Percentiles rank a stretch among this genome's conserved stretches.
Conservation (phyloP, 164 flowering plant genomes). For the Vitis labrusca region DNA sequence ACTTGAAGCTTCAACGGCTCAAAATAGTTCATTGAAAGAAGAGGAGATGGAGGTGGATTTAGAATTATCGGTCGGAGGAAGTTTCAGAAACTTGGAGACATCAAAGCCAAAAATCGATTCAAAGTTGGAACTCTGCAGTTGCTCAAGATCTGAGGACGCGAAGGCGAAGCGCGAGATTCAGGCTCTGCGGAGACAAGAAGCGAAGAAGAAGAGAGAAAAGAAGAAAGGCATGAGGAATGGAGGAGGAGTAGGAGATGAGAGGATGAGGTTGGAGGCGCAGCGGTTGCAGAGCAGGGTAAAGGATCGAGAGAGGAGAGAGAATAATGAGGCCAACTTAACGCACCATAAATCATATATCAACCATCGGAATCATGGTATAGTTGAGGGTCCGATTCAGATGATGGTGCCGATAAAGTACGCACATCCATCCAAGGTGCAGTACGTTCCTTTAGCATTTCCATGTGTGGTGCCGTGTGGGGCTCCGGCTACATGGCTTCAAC, state of each 20-base stretch:
- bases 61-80: slow-evolving; percentile 50
- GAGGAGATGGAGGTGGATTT: slow-evolving; percentile 50
- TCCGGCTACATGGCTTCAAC: slow-evolving; percentile 9
- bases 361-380: too few relatives aligned
- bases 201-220: slow-evolving; percentile 43
- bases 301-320: not conserved
- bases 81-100: slow-evolving; percentile 25
- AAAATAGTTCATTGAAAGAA: slow-evolving; percentile 3
- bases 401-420: slow-evolving; percentile 6
- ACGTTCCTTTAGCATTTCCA: slow-evolving; percentile 12
- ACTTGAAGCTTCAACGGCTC: too few relatives aligned
- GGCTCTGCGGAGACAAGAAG: slow-evolving; percentile 46
- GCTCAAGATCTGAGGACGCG: not conserved
- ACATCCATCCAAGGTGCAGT: slow-evolving; percentile 7
- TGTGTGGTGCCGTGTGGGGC: slow-evolving; percentile 15
- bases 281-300: slow-evolving; percentile 1
- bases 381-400: not conserved
- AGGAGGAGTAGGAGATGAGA: slow-evolving; percentile 11
- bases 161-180: slow-evolving; percentile 42
- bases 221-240: slow-evolving; percentile 19
- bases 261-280: slow-evolving; percentile 9
- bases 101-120: slow-evolving; percentile 4
- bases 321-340: too few relatives aligned
- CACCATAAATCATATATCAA: not conserved
- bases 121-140: slow-evolving; percentile 10